A percentile compares a stretch with the other conserved stretches of the same genome.
These are phyloP conservation scores for Rubus idaeus DNA, from an alignment of 306 rosid species.

Conservation along the genomic window DNA sequence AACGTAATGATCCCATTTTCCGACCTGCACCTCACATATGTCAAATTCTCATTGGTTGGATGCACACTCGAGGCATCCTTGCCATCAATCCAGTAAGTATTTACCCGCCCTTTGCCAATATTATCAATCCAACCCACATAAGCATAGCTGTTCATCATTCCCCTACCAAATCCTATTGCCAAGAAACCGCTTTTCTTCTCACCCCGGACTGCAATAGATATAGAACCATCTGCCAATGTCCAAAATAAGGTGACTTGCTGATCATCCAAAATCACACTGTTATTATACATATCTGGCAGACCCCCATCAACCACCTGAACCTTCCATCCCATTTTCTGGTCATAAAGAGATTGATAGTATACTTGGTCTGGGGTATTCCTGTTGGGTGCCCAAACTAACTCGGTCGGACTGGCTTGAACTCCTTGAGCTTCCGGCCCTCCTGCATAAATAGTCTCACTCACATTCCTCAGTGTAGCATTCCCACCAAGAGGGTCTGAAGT, in stretches of 20 bases:
- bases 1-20: slow-evolving; percentile 80
- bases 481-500: slow-evolving; percentile 88
- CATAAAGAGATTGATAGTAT: slow-evolving; percentile 71
- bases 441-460: slow-evolving; percentile 71
- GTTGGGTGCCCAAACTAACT: slow-evolving; percentile 73
- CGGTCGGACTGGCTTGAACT: slow-evolving; percentile 81
- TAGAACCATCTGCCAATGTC: slow-evolving; percentile 65
- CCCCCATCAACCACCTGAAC: slow-evolving; percentile 96
- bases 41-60: slow-evolving; percentile 63
- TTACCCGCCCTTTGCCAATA: slow-evolving; percentile 62
- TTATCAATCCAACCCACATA: slow-evolving; percentile 89
- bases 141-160: slow-evolving; percentile 70
- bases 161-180: slow-evolving; percentile 82
- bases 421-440: slow-evolving; percentile 86
- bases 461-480: slow-evolving; percentile 76
- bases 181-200: slow-evolving; percentile 97
- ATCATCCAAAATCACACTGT: slow-evolving; percentile 86
- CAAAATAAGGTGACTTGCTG: slow-evolving; percentile 92
- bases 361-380: slow-evolving; percentile 79
- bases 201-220: slow-evolving; percentile 79
- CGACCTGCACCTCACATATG: slow-evolving; percentile 74
- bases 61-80: slow-evolving; percentile 65
- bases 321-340: slow-evolving; percentile 89
- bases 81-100: slow-evolving; percentile 85
- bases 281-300: slow-evolving; percentile 86